Evolutionary conservation across 805 yeast species (phyloP).

Genomic region (Pachysolen tannophilus): DNA sequence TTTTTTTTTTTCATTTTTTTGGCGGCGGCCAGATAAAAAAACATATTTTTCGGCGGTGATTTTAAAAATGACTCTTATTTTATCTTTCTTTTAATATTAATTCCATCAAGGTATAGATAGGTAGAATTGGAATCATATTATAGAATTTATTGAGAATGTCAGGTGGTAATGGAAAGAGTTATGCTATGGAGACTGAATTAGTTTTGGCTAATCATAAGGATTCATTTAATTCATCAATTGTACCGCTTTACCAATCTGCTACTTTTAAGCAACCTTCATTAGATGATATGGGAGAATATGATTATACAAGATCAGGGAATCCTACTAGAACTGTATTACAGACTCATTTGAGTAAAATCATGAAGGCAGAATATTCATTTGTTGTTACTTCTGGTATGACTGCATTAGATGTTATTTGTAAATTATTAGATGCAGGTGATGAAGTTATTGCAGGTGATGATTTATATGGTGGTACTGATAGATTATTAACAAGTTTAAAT

Average conservation of each 20-base stretch:
- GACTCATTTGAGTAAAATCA: conserved; percentile 66
- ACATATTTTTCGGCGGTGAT: too few relatives aligned
- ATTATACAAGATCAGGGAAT: conserved; percentile 87
- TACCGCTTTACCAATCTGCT: conserved; percentile 91
- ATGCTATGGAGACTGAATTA: conserved; percentile 61
- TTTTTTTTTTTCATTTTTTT: too few relatives aligned
- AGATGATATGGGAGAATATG: conserved; percentile 72
- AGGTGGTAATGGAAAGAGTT: conserved; percentile 24
- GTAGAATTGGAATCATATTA: too few relatives aligned
- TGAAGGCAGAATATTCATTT: conserved; percentile 67
- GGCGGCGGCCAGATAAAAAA: too few relatives aligned
- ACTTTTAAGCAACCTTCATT: conserved; percentile 80
- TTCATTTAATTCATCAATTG: conserved; percentile 70
- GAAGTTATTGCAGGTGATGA: conserved; percentile 93
- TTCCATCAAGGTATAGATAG: too few relatives aligned
- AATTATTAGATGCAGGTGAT: conserved; percentile 74
- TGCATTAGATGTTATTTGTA: conserved; percentile 76
- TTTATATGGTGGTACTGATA: conserved; percentile 88
- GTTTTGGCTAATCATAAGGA: conserved; percentile 57
- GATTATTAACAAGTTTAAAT: conserved; percentile 68
- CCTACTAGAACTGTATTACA: conserved; percentile 85
- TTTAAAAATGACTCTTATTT: too few relatives aligned
- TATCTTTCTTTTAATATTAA: too few relatives aligned
- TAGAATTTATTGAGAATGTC: too few relatives aligned
- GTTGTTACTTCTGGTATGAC: conserved; percentile 94